Base-by-base conservation (phyloP, 768 basidiomycete genomes). In the Crassisporium funariophilum region DNA sequence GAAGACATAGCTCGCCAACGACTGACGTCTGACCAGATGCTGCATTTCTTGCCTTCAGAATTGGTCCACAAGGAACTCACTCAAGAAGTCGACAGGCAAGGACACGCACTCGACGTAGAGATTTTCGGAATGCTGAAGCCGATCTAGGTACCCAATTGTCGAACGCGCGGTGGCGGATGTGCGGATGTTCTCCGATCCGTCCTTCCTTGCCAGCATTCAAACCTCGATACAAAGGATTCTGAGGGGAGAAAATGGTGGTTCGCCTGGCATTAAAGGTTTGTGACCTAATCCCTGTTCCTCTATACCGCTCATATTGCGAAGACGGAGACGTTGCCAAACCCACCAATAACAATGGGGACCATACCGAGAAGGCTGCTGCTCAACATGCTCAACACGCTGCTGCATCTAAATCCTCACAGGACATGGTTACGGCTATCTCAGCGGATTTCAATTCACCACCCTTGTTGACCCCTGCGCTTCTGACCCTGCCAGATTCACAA, bases 1-100 rank as follows among this genome's bases (percentile, higher is more conserved):
- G 78, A 83, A 41, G 81, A 84, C 41, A 81, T 86, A 33, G 83
- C 78, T 12, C 74, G 73, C 23, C 70, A 82, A 52, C 76, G 78
- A 46, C 65, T 88, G 7, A 55, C 65, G 27, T 74, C 75, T 44
- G 83, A 86, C 50, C 71, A 70, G 34, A 77, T 78, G 52, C 60
- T 86, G 36, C 69, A 77, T 11, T 73, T 75, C 39, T 71, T 75
- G 58, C 62, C 78, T 2, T 75, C 75, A 37, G 83, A 85, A 2
- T 63, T 64, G 8, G 67, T 80, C n/a, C 70, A 79, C 52, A 68
- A 75, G 46, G 86, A 88, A 53, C 65, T 90, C 11, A 75, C 83
- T 70, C 84, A 86, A 37, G 85, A 90, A 58, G 69, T 89, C 21
- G 84, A 87, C 63, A 76, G 86, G 86, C 82, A 42, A 53, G 67